phyloP scores from a whole-genome alignment of 1,284 basidiomycete species.

The Sporisorium sorghi region DNA sequence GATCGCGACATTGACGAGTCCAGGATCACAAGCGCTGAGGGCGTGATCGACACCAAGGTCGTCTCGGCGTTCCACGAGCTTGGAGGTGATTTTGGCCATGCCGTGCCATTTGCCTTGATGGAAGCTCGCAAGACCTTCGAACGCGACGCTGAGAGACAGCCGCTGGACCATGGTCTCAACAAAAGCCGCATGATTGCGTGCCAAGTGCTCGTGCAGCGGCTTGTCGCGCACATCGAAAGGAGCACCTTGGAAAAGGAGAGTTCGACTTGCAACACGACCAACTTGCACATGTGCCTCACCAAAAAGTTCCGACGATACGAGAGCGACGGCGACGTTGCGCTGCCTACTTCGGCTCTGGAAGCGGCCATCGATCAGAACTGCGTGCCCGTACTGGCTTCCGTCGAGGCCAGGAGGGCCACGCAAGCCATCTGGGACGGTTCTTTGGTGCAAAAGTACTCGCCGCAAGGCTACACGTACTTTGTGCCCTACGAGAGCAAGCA shows the following conservation, averaged over 20 bases:
- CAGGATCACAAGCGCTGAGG: conserved; percentile 50
- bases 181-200: conserved; percentile 42
- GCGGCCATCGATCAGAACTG: conserved; percentile 59
- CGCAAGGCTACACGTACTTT: conserved; percentile 51
- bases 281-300: conserved; percentile 48
- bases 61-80: conserved; percentile 52
- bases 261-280: conserved; percentile 1
- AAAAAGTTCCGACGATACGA: conserved; percentile 56
- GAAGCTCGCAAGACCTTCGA: conserved; percentile 52
- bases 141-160: conserved; percentile 31
- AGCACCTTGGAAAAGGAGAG: conserved; percentile 25
- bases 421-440: conserved; percentile 59
- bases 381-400: conserved; percentile 46
- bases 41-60: conserved; percentile 44
- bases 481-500: conserved; percentile 50
- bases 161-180: conserved; percentile 40
- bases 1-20: conserved; percentile 56
- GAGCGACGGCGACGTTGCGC: conserved; percentile 49
- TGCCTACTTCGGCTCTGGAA: conserved; percentile 58
- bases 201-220: conserved; percentile 54
- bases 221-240: conserved; percentile 52
- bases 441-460: conserved; percentile 48
- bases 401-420: conserved; percentile 46
- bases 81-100: conserved; percentile 59
- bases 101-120: conserved; percentile 56